Evolutionary conservation across 331 rosid genomes (phyloP), one percentile per base, ranked within the genome.

Genomic region (Telfairia occidentalis): DNA sequence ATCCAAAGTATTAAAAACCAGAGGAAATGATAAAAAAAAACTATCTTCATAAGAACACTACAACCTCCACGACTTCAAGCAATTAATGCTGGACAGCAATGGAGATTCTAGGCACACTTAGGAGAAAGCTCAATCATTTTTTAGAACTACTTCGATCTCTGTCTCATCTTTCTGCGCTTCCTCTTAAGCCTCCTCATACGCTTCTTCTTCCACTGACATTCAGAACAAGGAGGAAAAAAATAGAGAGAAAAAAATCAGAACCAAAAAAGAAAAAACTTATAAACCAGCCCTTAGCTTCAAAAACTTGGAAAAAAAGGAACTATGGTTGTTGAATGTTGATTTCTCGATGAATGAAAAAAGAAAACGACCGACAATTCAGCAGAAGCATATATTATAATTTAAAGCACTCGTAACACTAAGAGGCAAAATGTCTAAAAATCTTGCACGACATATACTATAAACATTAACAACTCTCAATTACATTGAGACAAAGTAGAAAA

Each of bases 81-180:
- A 26, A 28, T 13, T 23, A 3, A 69, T 24, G 54, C 74, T 23
- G 2, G 57, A 26, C 58, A 45, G 40, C 50, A 21, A 19, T 34
- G 50, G 42, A 52, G 65, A 35, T 26, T 13, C 9, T 26, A 15
- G 21, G 29, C 21, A 73, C 9, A 23, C 8, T 34, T 6, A 52
- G 48, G 23, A 53, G 77, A 52, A 73, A 53, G 77, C 77, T 54
- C 34, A 59, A 21, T 19, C 65, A 45, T 6, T 73, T 32, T 30
- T 30, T 49, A 34, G 34, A 11, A n/a, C 87, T 84, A 92, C 93
- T 91, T 92, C 2, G 97, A 92, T 80, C 97, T 86, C 79, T 92
- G 97, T 77, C 97, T 92, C 97, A 92, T 91, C 97, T 92, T 92
- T 89, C 96, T 79, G 91, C 97, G 97, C 93, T 92, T 92, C 81